Evolutionary conservation across 2,329 filamentous ascomycete species (phyloP).

Genomic region (Shiraia sp.): DNA sequence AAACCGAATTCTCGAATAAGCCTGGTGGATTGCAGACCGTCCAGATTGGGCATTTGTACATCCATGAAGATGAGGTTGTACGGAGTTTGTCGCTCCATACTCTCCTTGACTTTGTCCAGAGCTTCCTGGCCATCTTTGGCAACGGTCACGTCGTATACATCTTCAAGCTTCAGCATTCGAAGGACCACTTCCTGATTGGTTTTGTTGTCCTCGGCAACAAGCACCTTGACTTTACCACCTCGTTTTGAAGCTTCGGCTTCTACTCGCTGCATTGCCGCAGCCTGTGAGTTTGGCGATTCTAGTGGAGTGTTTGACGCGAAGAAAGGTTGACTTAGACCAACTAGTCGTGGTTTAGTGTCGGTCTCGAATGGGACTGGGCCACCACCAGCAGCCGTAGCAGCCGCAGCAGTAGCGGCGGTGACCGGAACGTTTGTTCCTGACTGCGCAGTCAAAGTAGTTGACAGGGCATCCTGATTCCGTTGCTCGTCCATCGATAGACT

Average conservation of each 20-base stretch:
- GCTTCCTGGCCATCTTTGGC: slow-evolving; percentile 78
- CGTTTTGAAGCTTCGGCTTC: slow-evolving; percentile 62
- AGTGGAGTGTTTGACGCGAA: slow-evolving; percentile 60
- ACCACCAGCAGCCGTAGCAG: slow-evolving; percentile 15
- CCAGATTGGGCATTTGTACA: slow-evolving; percentile 90
- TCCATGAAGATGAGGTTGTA: slow-evolving; percentile 97
- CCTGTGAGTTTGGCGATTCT: slow-evolving; percentile 62
- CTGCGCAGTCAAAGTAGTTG: slow-evolving; percentile 33
- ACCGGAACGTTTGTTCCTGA: slow-evolving; percentile 30
- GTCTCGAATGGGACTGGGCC: slow-evolving; percentile 54
- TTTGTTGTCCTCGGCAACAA: slow-evolving; percentile 82
- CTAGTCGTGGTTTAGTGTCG: slow-evolving; percentile 74
- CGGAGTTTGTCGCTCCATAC: slow-evolving; percentile 71
- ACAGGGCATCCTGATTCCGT: slow-evolving; percentile 35
- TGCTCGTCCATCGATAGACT: slow-evolving; percentile 34
- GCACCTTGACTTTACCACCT: slow-evolving; percentile 70
- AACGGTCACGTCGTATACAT: slow-evolving; percentile 84
- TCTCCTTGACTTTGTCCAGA: slow-evolving; percentile 80
- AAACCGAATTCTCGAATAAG: slow-evolving; percentile 87
- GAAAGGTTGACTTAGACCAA: slow-evolving; percentile 82
- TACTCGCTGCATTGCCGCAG: slow-evolving; percentile 67
- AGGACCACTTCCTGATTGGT: slow-evolving; percentile 54
- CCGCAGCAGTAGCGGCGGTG: slow-evolving; percentile 14
- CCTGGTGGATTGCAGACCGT: slow-evolving; percentile 83
- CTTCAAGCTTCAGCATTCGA: slow-evolving; percentile 73